Conservation (phyloP, 495 filamentous ascomycete genomes). For the Penicillium waksmanii region DNA sequence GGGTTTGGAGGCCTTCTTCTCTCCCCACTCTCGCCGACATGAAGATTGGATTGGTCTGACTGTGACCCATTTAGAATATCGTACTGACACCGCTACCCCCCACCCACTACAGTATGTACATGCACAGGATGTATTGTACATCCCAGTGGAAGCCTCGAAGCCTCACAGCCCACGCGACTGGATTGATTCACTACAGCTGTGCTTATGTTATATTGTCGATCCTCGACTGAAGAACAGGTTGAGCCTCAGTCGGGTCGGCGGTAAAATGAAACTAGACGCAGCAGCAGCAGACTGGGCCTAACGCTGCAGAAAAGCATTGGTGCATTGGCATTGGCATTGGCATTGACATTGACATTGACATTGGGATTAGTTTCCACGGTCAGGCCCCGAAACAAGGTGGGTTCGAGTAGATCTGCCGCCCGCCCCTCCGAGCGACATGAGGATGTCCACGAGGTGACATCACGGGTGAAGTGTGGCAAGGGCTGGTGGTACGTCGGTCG, state of each 20-base stretch:
- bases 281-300: too few relatives aligned
- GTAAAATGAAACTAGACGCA: too few relatives aligned
- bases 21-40: background rate
- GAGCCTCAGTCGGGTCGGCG: too few relatives aligned
- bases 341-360: background rate
- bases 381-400: background rate
- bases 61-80: background rate
- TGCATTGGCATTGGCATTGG: too few relatives aligned
- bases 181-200: background rate
- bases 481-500: background rate
- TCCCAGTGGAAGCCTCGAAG: too few relatives aligned
- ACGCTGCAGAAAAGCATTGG: too few relatives aligned
- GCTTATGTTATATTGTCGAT: too few relatives aligned
- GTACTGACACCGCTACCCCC: too few relatives aligned
- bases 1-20: background rate
- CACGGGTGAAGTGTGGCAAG: conserved; percentile 1
- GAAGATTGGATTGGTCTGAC: background rate
- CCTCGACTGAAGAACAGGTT: too few relatives aligned
- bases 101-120: too few relatives aligned
- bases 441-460: conserved; percentile 5
- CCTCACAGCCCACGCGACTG: background rate
- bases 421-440: background rate
- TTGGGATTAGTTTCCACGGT: background rate
- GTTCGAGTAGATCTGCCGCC: background rate
- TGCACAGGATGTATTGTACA: too few relatives aligned